Conservation (phyloP, 2,329 filamentous ascomycete species). For the Fusarium sp. region DNA sequence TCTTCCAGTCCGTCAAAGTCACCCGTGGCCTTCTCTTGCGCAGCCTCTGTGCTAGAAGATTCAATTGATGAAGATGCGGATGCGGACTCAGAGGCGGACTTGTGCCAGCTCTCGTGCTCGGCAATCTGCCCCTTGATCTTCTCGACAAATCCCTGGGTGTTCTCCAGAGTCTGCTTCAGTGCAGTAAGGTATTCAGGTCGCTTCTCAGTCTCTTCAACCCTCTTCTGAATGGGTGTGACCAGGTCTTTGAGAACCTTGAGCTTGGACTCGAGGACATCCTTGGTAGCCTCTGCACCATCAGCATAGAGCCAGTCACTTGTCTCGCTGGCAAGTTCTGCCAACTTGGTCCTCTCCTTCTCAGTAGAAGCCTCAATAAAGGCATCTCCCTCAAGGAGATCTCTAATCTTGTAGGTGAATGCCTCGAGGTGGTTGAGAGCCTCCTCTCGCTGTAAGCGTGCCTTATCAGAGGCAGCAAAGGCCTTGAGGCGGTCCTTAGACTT, state of each 20-base stretch:
- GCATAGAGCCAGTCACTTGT: slow-evolving; percentile 92
- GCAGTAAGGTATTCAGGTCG: slow-evolving; percentile 75
- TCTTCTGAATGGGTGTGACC: slow-evolving; percentile 78
- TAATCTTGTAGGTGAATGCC: slow-evolving; percentile 86
- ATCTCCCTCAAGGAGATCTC: slow-evolving; percentile 82
- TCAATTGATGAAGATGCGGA: slow-evolving; percentile 53
- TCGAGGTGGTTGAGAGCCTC: slow-evolving; percentile 94
- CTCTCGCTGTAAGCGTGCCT: slow-evolving; percentile 77
- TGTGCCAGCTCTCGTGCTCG: slow-evolving; percentile 71
- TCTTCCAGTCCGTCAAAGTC: slow-evolving; percentile 84
- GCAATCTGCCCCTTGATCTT: slow-evolving; percentile 75
- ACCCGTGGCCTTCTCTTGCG: slow-evolving; percentile 59
- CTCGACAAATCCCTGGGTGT: slow-evolving; percentile 74
- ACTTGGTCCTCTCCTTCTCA: slow-evolving; percentile 68
- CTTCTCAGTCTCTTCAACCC: slow-evolving; percentile 75
- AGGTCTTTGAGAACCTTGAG: slow-evolving; percentile 81
- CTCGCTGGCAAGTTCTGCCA: slow-evolving; percentile 73
- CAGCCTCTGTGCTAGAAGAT: slow-evolving; percentile 53
- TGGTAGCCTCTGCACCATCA: slow-evolving; percentile 79
- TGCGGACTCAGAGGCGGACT: slow-evolving; percentile 62
- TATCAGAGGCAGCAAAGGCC: slow-evolving; percentile 88
- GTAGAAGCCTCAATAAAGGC: slow-evolving; percentile 78
- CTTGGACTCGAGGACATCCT: slow-evolving; percentile 77
- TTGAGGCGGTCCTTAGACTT: slow-evolving; percentile 75
- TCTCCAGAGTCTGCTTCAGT: slow-evolving; percentile 75